Conservation (phyloP, 2,329 filamentous ascomycete species). For the Sphaerulina musiva region DNA sequence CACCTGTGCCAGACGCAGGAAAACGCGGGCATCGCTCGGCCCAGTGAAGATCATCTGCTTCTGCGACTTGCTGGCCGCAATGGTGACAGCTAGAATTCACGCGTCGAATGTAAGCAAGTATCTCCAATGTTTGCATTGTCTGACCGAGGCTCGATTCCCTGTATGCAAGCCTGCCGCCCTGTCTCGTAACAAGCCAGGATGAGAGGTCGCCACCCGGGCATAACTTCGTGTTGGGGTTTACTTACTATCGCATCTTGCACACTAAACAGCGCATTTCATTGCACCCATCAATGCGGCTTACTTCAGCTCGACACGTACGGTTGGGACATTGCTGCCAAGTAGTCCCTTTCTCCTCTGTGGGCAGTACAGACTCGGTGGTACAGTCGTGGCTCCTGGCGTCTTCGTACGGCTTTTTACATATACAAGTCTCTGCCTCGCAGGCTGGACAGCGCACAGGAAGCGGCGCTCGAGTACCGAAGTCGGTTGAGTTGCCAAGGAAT, state of each 20-base stretch:
- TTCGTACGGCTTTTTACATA: not conserved
- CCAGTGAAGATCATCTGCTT: not conserved
- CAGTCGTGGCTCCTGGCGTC: not conserved
- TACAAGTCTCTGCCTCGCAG: not conserved
- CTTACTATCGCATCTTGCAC: not conserved
- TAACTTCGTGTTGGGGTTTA: too few species aligned
- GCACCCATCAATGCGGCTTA: not conserved
- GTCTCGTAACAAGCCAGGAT: too few species aligned
- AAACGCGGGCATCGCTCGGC: not conserved
- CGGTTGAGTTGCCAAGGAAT: not conserved
- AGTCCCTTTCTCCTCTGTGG: not conserved
- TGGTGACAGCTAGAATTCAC: too few species aligned
- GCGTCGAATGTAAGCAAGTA: too few species aligned
- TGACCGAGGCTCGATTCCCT: too few species aligned
- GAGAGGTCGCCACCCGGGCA: too few species aligned
- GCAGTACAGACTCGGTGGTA: not conserved
- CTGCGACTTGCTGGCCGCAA: not conserved
- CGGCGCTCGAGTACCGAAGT: too few species aligned
- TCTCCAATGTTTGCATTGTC: too few species aligned
- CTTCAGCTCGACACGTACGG: not conserved
- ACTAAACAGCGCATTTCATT: not conserved
- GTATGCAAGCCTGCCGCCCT: too few species aligned
- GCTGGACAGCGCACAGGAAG: not conserved
- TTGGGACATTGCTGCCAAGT: slow-evolving; percentile 1
- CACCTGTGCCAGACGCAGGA: not conserved